Base-by-base conservation (phyloP, 495 filamentous ascomycete species). In the Diplogelasinospora grovesii region DNA sequence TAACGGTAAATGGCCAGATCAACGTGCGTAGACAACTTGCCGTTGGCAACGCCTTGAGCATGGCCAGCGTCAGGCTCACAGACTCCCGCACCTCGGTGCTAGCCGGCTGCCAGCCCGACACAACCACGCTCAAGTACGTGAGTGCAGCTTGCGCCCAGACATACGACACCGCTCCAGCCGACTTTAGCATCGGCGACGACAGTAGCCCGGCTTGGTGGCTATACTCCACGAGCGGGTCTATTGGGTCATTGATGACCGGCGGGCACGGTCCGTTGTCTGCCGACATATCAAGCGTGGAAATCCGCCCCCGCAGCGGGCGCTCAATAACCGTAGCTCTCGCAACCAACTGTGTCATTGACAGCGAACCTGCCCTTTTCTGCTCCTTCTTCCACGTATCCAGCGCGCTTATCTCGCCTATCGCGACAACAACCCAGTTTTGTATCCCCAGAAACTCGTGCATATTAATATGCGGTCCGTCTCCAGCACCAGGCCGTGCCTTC, bases 81-180 rank as follows among this genome's bases (percentile, higher is more conserved):
- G 62, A 57, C 10, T 49, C 21, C 2, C 54, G 61, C 2, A 72
- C 59, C 32, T 69, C 67, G 4, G 37, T 35, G 31, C 50, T 61
- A 0, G 61, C 60, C 6, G 68, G 66, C 49, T 77, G 71, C 70
- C 70, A 77, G 23, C 74, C 74, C 8, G 65, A 71, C 1, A 74
- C 60, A 5, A 75, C 70, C 13, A 73, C 57, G 21, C 34, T 60
- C 11, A 75, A 59, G 43, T 75, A 78, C 8, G 71, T 41, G 8
- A 75, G 52, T 5, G 66, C 61, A 5, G 68, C 67, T 33, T 73
- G 65, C 1, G 59, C 67, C 72, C 72, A 78, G 23, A 71, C 56
- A 22, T 43, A 53, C 1, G 65, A 63, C 15, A 46, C 41, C 9
- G 46, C 5, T 3, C 29, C n/a, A 10, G 13, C 37, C 14, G 36